Conservation (phyloP, 1,284 basidiomycete genomes). For the Lentinula novae-zelandiae region DNA sequence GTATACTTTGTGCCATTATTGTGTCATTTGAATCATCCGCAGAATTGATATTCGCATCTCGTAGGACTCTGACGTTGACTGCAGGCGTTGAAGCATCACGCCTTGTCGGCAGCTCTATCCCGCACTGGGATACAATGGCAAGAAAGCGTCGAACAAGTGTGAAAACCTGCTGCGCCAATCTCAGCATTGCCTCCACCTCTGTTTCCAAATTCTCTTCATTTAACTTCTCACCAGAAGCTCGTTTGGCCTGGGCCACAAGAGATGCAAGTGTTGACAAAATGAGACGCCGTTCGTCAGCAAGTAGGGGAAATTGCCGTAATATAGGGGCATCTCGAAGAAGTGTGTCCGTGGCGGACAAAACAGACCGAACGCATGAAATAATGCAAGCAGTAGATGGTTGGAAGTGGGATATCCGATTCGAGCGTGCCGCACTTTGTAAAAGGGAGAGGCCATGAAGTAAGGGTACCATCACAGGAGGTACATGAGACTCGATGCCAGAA, state of each 20-base stretch:
- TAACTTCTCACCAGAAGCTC: constrained; percentile 57
- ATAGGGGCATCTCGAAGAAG: constrained; percentile 79
- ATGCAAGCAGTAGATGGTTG: constrained; percentile 84
- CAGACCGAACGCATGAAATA: constrained; percentile 91
- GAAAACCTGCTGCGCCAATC: constrained; percentile 71
- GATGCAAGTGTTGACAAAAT: constrained; percentile 82
- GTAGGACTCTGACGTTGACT: constrained; percentile 1
- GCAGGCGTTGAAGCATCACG: constrained; percentile 22
- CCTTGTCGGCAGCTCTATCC: constrained; percentile 67
- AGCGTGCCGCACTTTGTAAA: constrained; percentile 79
- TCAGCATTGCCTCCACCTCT: constrained; percentile 72
- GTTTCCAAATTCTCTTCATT: constrained; percentile 47
- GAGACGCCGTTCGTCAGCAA: constrained; percentile 78
- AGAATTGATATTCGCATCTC: neutral
- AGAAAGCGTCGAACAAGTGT: constrained; percentile 69
- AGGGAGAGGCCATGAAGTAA: constrained; percentile 84
- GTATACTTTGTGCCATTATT: neutral
- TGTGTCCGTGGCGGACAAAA: constrained; percentile 84
- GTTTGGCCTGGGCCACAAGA: constrained; percentile 83
- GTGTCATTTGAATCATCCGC: constrained; percentile 3
- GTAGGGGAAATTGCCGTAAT: constrained; percentile 61
- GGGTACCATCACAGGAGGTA: constrained; percentile 70
- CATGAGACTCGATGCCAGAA: constrained; percentile 55
- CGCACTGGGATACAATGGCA: constrained; percentile 75
- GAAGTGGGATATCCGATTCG: constrained; percentile 77